phyloP scores from a whole-genome alignment of 805 yeast genomes.

The Candida dendrica region DNA sequence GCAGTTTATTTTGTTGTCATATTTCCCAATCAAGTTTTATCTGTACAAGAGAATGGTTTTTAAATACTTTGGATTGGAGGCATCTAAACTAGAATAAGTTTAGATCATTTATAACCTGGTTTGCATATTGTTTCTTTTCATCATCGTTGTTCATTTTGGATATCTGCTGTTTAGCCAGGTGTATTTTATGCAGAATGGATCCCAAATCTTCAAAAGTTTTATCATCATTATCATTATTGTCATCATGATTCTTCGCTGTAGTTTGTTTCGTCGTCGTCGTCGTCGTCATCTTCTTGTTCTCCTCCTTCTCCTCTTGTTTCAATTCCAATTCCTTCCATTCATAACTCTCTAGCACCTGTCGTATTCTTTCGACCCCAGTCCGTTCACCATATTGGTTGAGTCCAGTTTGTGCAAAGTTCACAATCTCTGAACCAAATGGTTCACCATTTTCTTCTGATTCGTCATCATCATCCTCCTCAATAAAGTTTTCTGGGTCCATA shows the following conservation, averaged over 20 bases:
- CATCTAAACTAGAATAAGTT: slow-evolving; percentile 8
- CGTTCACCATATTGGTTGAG: slow-evolving; percentile 36
- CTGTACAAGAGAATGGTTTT: slow-evolving; percentile 10
- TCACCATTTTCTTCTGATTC: no score
- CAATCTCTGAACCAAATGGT: no score
- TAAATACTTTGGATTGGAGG: slow-evolving; percentile 6
- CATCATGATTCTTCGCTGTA: no score
- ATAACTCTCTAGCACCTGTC: slow-evolving; percentile 41
- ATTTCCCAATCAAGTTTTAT: slow-evolving; percentile 12
- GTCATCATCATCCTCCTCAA: slow-evolving; percentile 3
- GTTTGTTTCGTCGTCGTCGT: slow-evolving; percentile 1
- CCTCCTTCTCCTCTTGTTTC: neutral
- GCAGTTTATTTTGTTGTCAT: slow-evolving; percentile 7
- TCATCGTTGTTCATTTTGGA: neutral
- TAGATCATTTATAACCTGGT: slow-evolving; percentile 2
- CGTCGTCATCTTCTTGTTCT: neutral
- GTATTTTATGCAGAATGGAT: neutral
- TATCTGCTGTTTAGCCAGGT: slow-evolving; percentile 1
- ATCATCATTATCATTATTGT: neutral
- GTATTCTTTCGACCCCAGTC: slow-evolving; percentile 34
- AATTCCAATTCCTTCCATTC: slow-evolving; percentile 31
- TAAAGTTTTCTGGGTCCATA: neutral
- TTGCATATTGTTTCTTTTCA: slow-evolving; percentile 1
- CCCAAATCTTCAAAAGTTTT: slow-evolving; percentile 1
- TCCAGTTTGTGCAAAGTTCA: slow-evolving; percentile 27